Evolutionary conservation across 495 filamentous ascomycete genomes (phyloP), one percentile per base, ranked within the genome.

Genomic region (Xylaria longipes): DNA sequence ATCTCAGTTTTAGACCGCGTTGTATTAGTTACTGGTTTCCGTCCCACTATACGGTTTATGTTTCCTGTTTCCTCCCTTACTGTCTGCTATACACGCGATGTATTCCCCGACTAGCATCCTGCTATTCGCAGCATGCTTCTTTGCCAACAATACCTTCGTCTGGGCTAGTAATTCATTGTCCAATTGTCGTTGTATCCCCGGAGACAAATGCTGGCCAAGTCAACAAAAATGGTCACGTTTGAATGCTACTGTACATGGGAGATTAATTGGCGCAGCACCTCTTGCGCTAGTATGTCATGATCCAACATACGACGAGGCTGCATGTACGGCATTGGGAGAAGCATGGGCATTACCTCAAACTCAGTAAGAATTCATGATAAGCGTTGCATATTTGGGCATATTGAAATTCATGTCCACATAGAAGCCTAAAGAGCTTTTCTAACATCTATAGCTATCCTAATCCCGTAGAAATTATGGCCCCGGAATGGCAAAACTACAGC

Each of bases 201-300:
- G 62, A 1, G 62, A 65, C 27, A 48, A 46, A 31, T 82, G 80
- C 71, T 87, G 85, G 85, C 85, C 85, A 8, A 72, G 78, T 12
- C 52, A 29, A 3, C 39, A 63, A 3, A 65, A 68, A 1, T 87
- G 85, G 85, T 57, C 75, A 14, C 46, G 56, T 11, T 77, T 87
- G 33, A 86, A 86, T 60, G 50, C 76, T 56, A 74, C 83, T 12
- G 62, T 86, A 27, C 77, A 77, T 54, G 84, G 85, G 0, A 72
- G 73, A 20, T 71, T 87, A 20, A 76, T 87, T 37, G 75, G 76
- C 11, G 86, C 84, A 8, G 74, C 83, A 0, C 85, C 85, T 2
- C 46, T 85, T 11, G 85, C 74, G 9, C 70, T 68, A 0, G 80
- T 83, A 5, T 89, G 88, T 74, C 86, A 89, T 70, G 75, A 76